Evolutionary conservation across 2,329 filamentous ascomycete species (phyloP).

Genomic region (Sphaerulina musiva): DNA sequence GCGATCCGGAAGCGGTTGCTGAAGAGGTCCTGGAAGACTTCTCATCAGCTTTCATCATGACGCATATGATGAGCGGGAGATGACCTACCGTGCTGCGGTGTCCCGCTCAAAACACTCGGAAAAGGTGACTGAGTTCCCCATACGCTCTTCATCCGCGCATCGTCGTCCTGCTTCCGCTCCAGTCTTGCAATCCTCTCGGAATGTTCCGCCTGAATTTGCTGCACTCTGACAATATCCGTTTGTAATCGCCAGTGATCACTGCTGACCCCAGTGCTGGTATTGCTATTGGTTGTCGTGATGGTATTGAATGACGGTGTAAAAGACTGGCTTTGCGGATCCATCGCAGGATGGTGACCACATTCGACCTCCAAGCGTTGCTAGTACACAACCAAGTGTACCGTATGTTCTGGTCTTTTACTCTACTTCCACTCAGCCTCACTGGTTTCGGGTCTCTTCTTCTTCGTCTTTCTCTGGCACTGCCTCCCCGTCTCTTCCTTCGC

Average conservation of each 20-base stretch:
- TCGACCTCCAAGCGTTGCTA: conserved; percentile 7
- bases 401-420: not conserved
- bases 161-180: conserved; percentile 57
- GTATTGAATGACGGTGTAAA: conserved; percentile 48
- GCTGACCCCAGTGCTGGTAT: conserved; percentile 27
- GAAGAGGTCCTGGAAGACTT: conserved; percentile 59
- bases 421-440: not conserved
- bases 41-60: not conserved
- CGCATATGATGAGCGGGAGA: not conserved
- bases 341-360: conserved; percentile 32
- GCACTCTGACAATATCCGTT: conserved; percentile 55
- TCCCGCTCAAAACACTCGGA: conserved; percentile 73
- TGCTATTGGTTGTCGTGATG: conserved; percentile 11
- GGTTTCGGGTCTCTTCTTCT: not conserved
- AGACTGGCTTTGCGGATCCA: conserved; percentile 57
- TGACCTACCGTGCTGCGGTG: conserved; percentile 73
- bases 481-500: conserved; percentile 14
- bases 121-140: conserved; percentile 85
- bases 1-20: conserved; percentile 71
- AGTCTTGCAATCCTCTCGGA: conserved; percentile 55
- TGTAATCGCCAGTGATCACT: conserved; percentile 61
- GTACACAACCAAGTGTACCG: not conserved
- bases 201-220: conserved; percentile 55
- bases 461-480: conserved; percentile 1
- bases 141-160: conserved; percentile 67